Evolutionary conservation across 768 basidiomycete genomes (phyloP), one percentile per base, ranked within the genome.

Genomic region (Lactarius vividus): DNA sequence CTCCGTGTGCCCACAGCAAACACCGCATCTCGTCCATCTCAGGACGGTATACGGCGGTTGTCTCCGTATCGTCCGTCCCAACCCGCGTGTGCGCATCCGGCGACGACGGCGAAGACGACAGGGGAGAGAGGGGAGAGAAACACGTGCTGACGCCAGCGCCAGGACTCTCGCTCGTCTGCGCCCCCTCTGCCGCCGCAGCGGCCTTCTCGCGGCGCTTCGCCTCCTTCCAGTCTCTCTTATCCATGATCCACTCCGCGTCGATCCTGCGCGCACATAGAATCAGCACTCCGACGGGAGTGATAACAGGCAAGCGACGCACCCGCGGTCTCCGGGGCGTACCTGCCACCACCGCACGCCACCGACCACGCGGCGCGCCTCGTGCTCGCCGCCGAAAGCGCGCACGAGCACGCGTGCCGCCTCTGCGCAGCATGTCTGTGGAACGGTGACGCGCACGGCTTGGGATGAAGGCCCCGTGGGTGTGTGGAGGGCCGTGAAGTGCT

Each of bases 311-410:
- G 71, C 74, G 71, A 78, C 77, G 75, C 78, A 86, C 94, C 94
- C 95, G 59, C 84, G 77, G 54, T 92, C 74, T 15, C 89, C 88
- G 49, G 40, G 29, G 37, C 96, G 87, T 33, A 96, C 93, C 77
- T 97, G 96, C 96, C 96, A 98, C 95, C 96, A 98, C 73, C 94
- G 94, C 4, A 86, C 85, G 2, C 96, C 96, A 10, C 96, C 96
- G 4, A 94, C 86, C 35, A 93, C 74, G 49, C 82, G 82, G 68
- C 84, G 83, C 52, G 82, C 84, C 15, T 84, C 81, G 54, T 88
- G 84, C 72, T 91, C 88, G 16, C 96, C 95, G 1, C 95, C 95
- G 5, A 97, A 79, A 3, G 86, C 92, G 65, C 84, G 79, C 57
- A 95, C 85, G 57, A 98, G 81, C 68, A 85, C 77, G 0, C 75